Base-by-base conservation (phyloP, 2,329 filamentous ascomycete species). In the Ceratocystis lukuohia region DNA sequence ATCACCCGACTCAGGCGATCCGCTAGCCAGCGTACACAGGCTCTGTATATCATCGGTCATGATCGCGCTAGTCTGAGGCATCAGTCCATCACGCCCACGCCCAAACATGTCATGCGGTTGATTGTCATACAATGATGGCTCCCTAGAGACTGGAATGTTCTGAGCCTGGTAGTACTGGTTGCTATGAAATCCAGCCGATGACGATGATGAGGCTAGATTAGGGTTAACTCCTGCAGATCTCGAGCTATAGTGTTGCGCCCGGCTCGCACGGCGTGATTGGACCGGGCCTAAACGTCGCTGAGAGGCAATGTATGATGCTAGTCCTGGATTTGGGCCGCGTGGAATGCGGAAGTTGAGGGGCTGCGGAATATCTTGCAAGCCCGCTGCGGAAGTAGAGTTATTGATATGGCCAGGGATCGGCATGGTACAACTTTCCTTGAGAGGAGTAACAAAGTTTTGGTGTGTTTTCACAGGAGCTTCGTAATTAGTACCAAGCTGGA, bases 321-420 rank as follows among this genome's bases (percentile, higher is more conserved):
- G 69, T 7, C 72, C 71, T 15, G 75, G 74, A 63, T 75, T 73
- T 4, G 71, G 68, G 25, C 71, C 72, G 6, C 75, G 71, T 8
- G 75, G 74, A 44, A 77, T 76, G 66, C 73, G 73, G 70, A 77
- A 76, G 62, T 74, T 72, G 69, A 74, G 75, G 15, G 72, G 72
- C 57, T 75, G 75, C 45, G 62, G 33, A 8, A 69, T 67, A 6
- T 61, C 61, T 28, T 59, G 59, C n/a, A 59, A 59, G 17, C 28
- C 33, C 1, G 56, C 56, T 5, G 67, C 57, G 25, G 66, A 65
- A 61, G 61, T 67, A 22, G 56, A 64, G 22, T 69, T 67, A 6
- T 71, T 73, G 65, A 72, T 73, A 69, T 77, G 75, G 33, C 75
- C 75, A 2, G 71, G 70, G 48, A 76, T 74, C n/a, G 71, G 69